Base-by-base conservation (phyloP, 1,284 basidiomycete species). In the Puccinia polysora region DNA sequence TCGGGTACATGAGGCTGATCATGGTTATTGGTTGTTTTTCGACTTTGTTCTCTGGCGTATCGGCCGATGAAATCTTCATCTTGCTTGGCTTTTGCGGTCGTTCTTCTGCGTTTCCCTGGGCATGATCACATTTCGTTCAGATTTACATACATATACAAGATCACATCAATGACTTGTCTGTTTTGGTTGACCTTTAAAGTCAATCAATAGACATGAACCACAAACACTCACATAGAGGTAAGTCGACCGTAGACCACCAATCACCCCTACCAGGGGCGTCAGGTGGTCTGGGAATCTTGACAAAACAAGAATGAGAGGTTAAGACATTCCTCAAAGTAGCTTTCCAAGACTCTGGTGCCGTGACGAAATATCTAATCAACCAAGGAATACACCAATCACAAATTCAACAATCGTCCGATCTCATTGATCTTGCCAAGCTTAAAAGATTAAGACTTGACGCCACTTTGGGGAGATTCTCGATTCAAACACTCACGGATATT, bases 401-500 rank as follows among this genome's bases (percentile, higher is more conserved):
- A n/a, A n/a, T n/a, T n/a, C n/a, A n/a, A 45, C 10, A 10, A 45
- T 45, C 43, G 10, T 45, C 12, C 43, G 43, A 45, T 45, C 10
- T 45, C n/a, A 10, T 10, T 45, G 43, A 45, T 10, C 10, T 45
- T 10, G n/a, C n/a, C 43, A n/a, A 45, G 10, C 43, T 10, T 45
- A 45, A 45, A n/a, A n/a, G n/a, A n/a, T n/a, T n/a, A n/a, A n/a
- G n/a, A n/a, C 43, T n/a, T 45, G 43, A 45, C n/a, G n/a, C n/a
- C n/a, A n/a, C n/a, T n/a, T n/a, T n/a, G n/a, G n/a, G n/a, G n/a
- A n/a, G n/a, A n/a, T n/a, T n/a, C n/a, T n/a, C n/a, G n/a, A n/a
- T n/a, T n/a, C n/a, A n/a, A n/a, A 14, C 25, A 72, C 69, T 34
- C 2, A 72, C 69, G 69, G 69, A n/a, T 72, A 72, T 64, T 72